phyloP scores from a whole-genome alignment of 164 flowering plant genomes.

The Kingdonia uniflora region DNA sequence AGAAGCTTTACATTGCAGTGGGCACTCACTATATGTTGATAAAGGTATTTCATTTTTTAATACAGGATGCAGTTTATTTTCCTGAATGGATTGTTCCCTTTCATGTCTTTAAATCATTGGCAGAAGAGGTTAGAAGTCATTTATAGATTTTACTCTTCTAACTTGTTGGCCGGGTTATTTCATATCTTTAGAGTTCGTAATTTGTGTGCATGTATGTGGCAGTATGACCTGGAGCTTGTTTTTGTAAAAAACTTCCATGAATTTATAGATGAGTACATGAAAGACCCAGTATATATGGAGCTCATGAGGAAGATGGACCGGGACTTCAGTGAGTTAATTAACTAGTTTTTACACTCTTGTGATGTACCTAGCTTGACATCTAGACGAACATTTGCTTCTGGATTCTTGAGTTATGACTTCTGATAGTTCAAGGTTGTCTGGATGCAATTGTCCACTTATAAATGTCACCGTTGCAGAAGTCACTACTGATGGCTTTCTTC shows the following conservation, averaged over 20 bases:
- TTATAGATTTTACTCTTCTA: no score
- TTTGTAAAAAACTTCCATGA: slow-evolving; percentile 83
- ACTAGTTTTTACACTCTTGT: not conserved
- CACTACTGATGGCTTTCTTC: no score
- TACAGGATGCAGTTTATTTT: slow-evolving; percentile 98
- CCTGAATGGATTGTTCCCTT: slow-evolving; percentile 99
- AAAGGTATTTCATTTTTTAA: not conserved
- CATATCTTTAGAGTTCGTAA: no score
- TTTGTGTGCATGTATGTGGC: slow-evolving; percentile 15
- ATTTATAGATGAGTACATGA: slow-evolving; percentile 85
- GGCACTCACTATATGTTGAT: no score
- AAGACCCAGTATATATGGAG: slow-evolving; percentile 71
- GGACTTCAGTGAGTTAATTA: slow-evolving; percentile 52
- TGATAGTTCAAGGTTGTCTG: no score
- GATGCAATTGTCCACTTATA: no score
- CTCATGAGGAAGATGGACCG: slow-evolving; percentile 90
- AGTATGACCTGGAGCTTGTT: slow-evolving; percentile 89
- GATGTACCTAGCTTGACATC: not conserved
- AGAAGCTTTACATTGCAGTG: no score
- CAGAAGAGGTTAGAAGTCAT: slow-evolving; percentile 64
- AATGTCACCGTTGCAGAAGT: no score
- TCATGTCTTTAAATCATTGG: slow-evolving; percentile 69
- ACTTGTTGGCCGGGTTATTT: no score
- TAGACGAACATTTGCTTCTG: no score
- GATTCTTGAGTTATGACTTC: not conserved